Base-by-base conservation (phyloP, 805 yeast genomes). In the Starmera quercuum region DNA sequence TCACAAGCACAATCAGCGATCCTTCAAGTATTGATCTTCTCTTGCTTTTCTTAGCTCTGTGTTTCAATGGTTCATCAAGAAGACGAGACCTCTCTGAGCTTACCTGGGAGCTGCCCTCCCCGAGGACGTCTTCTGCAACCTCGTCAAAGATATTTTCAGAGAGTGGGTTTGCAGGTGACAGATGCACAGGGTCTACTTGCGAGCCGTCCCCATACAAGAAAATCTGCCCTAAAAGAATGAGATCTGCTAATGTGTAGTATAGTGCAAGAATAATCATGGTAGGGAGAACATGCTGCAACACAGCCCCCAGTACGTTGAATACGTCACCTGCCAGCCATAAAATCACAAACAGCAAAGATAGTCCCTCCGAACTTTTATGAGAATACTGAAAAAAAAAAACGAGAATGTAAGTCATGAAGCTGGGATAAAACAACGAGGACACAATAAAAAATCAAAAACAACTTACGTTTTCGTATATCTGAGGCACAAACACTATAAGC, bases 401-500 rank as follows among this genome's bases (percentile, higher is more conserved):
- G 11, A 7, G 9, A 19, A 12, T 16, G n/a, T n/a, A n/a, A n/a
- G n/a, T n/a, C n/a, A n/a, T n/a, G n/a, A n/a, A n/a, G n/a, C n/a
- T n/a, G n/a, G n/a, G n/a, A n/a, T n/a, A n/a, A n/a, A n/a, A n/a
- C n/a, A n/a, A n/a, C n/a, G n/a, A n/a, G n/a, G n/a, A n/a, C n/a
- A n/a, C n/a, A n/a, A 26, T 22, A 6, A 8, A 13, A 9, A 10
- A 15, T 24, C n/a, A 19, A n/a, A 6, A 37, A 13, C 11, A 20
- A 14, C 61, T 25, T 44, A 57, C 63, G 55, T 88, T 90, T 53
- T 92, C 97, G 57, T 86, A 88, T 29, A 92, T 82, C 54, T 90
- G 97, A 9, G 97, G 97, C 25, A 95, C 94, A 66, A 92, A 90
- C 13, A 90, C 98, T 31, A 92, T 88, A 39, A 92, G 81, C 98